phyloP scores from a whole-genome alignment of 2,329 filamentous ascomycete genomes.

The Chrysoporthe puriensis region DNA sequence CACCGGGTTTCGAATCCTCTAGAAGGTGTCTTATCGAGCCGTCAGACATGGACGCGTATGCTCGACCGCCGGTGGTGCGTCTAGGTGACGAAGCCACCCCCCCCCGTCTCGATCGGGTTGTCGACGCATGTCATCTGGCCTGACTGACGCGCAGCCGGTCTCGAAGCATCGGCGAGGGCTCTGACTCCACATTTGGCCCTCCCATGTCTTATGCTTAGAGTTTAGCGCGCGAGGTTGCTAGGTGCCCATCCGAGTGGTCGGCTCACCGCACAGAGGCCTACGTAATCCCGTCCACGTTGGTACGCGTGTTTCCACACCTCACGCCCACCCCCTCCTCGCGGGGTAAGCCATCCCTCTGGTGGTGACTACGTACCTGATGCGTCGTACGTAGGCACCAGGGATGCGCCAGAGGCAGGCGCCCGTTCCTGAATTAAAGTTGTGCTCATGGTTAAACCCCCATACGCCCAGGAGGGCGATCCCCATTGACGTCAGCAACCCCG shows the following conservation, averaged over 20 bases:
- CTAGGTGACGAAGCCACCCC: constrained; percentile 2
- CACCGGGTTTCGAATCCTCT: background rate
- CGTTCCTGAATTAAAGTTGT: background rate
- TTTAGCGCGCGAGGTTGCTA: constrained; percentile 14
- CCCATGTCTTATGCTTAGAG: constrained; percentile 9
- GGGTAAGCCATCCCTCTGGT: no score
- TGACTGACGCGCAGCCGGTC: constrained; percentile 11
- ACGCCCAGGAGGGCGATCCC: background rate
- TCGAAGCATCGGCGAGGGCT: background rate
- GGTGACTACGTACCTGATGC: background rate
- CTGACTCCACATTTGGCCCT: background rate
- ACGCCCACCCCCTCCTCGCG: background rate
- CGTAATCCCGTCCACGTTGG: constrained; percentile 11
- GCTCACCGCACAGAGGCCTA: constrained; percentile 14
- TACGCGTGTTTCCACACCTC: constrained; percentile 10
- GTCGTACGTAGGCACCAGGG: background rate
- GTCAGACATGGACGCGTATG: background rate
- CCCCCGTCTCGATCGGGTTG: background rate
- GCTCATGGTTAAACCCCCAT: constrained; percentile 5
- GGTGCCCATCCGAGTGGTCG: constrained; percentile 1
- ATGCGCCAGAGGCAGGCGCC: background rate
- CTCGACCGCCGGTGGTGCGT: background rate
- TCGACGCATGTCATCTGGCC: constrained; percentile 5
- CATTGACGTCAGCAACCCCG: constrained; percentile 4
- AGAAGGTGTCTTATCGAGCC: background rate